A percentile compares a stretch with the other conserved stretches of the same genome.
These are phyloP conservation scores for Cerioporus squamosus DNA, from an alignment of 1,284 basidiomycete species.

Conservation along the genomic window DNA sequence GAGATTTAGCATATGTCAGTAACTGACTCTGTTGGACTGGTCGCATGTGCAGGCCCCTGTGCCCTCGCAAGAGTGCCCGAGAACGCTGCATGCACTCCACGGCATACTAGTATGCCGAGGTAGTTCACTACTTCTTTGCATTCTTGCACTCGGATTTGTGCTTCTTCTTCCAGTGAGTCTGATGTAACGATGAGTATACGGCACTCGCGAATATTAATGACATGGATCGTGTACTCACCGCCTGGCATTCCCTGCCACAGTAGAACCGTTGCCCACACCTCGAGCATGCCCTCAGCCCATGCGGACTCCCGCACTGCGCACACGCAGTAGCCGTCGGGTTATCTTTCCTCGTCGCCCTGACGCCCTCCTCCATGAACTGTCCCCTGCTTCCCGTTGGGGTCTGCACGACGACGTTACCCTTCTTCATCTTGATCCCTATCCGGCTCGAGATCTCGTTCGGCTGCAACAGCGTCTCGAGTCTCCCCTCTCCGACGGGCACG, in stretches of 20 bases:
- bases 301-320: slow-evolving; percentile 9
- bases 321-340: slow-evolving; percentile 4
- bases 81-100: too few species aligned
- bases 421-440: background rate
- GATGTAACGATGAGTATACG: too few species aligned
- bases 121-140: background rate
- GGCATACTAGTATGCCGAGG: too few species aligned
- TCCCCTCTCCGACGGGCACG: background rate
- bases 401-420: slow-evolving; percentile 5
- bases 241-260: slow-evolving; percentile 5
- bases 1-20: too few species aligned
- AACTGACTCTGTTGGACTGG: too few species aligned
- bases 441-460: background rate
- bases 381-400: background rate
- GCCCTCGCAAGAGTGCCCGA: too few species aligned
- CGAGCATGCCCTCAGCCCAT: slow-evolving; percentile 5
- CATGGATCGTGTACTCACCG: background rate
- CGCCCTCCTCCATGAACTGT: slow-evolving; percentile 8
- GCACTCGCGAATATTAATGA: background rate
- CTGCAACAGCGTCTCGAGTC: background rate
- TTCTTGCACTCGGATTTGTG: slow-evolving; percentile 1
- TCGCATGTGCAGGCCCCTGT: too few species aligned
- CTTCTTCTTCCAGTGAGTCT: slow-evolving; percentile 1
- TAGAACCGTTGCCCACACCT: slow-evolving; percentile 9
- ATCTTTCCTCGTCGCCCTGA: background rate